Base-by-base conservation (phyloP, 352 stramenopile genomes). In the Globisporangium acanthophoron region DNA sequence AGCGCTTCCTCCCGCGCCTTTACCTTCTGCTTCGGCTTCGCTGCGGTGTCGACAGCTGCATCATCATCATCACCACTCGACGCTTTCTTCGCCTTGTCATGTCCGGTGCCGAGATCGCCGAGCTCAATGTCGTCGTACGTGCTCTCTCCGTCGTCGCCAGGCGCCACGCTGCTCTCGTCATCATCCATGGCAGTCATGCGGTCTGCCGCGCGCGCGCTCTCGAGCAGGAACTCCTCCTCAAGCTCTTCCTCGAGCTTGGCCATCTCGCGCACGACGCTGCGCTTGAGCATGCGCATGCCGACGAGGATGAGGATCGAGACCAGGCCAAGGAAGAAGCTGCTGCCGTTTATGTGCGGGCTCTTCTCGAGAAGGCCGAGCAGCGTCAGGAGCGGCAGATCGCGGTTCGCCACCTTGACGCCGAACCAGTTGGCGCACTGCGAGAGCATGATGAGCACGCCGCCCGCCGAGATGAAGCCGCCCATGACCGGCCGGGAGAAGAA, bases 401-500 rank as follows among this genome's bases (percentile, higher is more conserved):
- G 71, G 31, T 61, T 76, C 15, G 67, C 54, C 20, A 93, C 67
- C 11, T 73, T 70, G 48, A 96, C 80, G 33, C 88, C 87, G 56
- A 97, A 80, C 65, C 88, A 85, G 56, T 92, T 89, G 41, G 87
- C 87, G 31, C 91, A 68, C 71, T 98, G 89, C 46, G 84, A 96
- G 37, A 93, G 73, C 53, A 89, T 93, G 75, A 98, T 98, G 59
- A 97, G 85, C 56, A 97, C 75, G 27, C 89, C 86, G 2, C 85
- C 88, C 27, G 74, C 90, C 18, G 82, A 92, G 45, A 94, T 94
- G 66, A 98, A 98, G 46, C 90, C 90, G 16, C 83, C 89, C 65
- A 97, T 84, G 55, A 97, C 89, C 7, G 91, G 86, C 41, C 94
- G 76, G 8, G 82, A 92, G 59, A 97, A 83, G 60, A 97, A 96